Base-by-base conservation (phyloP, 495 filamentous ascomycete genomes). In the Daldinia grandis region DNA sequence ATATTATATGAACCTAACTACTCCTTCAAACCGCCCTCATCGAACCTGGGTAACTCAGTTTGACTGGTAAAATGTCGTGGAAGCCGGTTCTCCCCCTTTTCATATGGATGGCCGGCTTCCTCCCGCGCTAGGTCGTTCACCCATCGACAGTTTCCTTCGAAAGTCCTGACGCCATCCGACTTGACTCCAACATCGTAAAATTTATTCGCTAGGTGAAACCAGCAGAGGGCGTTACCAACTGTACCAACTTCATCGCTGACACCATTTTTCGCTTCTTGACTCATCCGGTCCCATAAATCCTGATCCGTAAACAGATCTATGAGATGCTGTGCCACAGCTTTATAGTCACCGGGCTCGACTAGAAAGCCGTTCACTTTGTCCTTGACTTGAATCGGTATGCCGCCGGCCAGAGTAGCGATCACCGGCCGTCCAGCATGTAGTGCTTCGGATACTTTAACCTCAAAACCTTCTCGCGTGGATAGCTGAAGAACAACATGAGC, bases 371-470 rank as follows among this genome's bases (percentile, higher is more conserved):
- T 92, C 73, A 92, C 87, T 50, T 83, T 83, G 74, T 95, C 78
- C 68, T 90, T 85, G 40, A 96, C 85, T 79, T 96, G 92, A 10
- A 96, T 83, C 0, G 93, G 92, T 56, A 97, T 94, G 4, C 93
- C 93, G 33, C 93, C 93, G 0, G 90, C 90, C 15, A 84, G 83
- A 1, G 91, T 93, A 5, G 91, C 92, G 58, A 97, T 93, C 51
- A 94, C 86, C 2, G 93, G 93, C 10, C 91, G 88, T 24, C 93
- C 93, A 69, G 94, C 93, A 77, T 95, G 93, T 7, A 94, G 83
- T 27, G 92, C 93, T 77, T 97, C 93, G 0, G 91, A 93, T 15
- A 97, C 93, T 79, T 96, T 97, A 61, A 95, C 90, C 76, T 97
- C 93, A 72, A 97, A 97, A 3, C 93, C 93, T 76, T 97, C 93